Percentiles rank a stretch among this genome's conserved stretches.
Conservation (phyloP, 148 eudicot genomes). For the Dysphania ambrosioides region DNA sequence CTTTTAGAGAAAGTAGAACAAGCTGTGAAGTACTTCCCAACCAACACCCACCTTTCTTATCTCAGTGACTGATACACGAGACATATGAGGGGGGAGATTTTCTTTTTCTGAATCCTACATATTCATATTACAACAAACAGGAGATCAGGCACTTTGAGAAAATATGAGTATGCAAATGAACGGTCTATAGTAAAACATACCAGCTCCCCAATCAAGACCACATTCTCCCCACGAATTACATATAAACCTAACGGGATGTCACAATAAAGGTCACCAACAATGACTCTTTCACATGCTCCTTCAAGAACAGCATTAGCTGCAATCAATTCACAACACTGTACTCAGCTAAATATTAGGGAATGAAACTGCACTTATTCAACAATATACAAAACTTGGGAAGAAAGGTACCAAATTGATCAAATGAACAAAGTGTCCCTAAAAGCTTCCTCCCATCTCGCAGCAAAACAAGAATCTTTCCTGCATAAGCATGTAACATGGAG, state of each 20-base stretch:
- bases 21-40: not conserved
- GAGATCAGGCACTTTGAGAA: not conserved
- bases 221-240: constrained; percentile 97
- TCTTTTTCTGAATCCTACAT: constrained; percentile 74
- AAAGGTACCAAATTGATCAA: constrained; percentile 90
- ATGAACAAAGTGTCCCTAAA: constrained; percentile 90
- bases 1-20: not conserved
- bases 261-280: constrained; percentile 91
- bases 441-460: constrained; percentile 97
- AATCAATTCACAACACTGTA: constrained; percentile 14
- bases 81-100: constrained; percentile 96
- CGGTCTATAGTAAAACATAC: constrained; percentile 35
- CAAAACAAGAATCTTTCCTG: constrained; percentile 92
- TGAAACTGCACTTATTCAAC: not conserved
- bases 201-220: constrained; percentile 96
- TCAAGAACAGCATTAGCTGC: constrained; percentile 97
- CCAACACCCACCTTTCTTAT: constrained; percentile 60
- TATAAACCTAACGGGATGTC: constrained; percentile 96
- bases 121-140: constrained; percentile 14
- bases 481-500: not conserved
- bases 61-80: constrained; percentile 71
- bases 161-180: constrained; percentile 7
- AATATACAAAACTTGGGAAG: constrained; percentile 3
- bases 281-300: constrained; percentile 95
- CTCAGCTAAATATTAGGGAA: constrained; percentile 22